These are phyloP conservation scores for Starmerella apis DNA, from an alignment of 805 yeast genomes.

Conservation along the genomic window DNA sequence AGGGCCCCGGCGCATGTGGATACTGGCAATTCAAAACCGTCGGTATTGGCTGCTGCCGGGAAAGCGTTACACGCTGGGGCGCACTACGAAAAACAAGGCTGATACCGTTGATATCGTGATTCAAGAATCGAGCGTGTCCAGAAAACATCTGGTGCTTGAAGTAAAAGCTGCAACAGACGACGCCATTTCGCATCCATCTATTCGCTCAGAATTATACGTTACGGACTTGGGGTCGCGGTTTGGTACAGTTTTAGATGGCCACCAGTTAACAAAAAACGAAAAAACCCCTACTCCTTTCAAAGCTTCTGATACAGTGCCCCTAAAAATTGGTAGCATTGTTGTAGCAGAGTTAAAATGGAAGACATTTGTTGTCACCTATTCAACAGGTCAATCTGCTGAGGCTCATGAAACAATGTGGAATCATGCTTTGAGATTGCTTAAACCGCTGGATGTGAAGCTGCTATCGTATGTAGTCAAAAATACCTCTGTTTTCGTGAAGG, in stretches of 20 bases:
- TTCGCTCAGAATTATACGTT: slow-evolving; percentile 17
- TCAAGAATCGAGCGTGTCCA: slow-evolving; percentile 25
- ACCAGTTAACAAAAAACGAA: neutral
- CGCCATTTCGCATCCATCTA: slow-evolving; percentile 19
- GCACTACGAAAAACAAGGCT: slow-evolving; percentile 12
- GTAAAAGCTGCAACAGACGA: slow-evolving; percentile 15
- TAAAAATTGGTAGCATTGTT: slow-evolving; percentile 24
- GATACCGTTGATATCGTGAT: slow-evolving; percentile 15
- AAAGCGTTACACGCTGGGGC: slow-evolving; percentile 24
- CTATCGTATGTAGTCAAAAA: slow-evolving; percentile 22
- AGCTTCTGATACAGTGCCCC: slow-evolving; percentile 3
- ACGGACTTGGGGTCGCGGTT: slow-evolving; percentile 27
- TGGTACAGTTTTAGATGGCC: slow-evolving; percentile 23
- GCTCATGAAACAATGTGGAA: slow-evolving; percentile 19
- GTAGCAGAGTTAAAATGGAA: slow-evolving; percentile 25
- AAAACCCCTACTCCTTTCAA: neutral
- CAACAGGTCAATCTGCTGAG: slow-evolving; percentile 21
- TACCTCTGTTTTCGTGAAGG: slow-evolving; percentile 29
- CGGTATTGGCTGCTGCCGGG: slow-evolving; percentile 28
- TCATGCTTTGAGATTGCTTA: slow-evolving; percentile 18
- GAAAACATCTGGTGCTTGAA: slow-evolving; percentile 24
- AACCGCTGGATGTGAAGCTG: slow-evolving; percentile 29
- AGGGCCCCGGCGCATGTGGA: slow-evolving; percentile 21
- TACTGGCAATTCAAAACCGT: slow-evolving; percentile 11
- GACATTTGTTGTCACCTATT: slow-evolving; percentile 25